Evolutionary conservation across 352 stramenopile genomes (phyloP), one percentile per base, ranked within the genome.

Genomic region (Phytophthora rubi): DNA sequence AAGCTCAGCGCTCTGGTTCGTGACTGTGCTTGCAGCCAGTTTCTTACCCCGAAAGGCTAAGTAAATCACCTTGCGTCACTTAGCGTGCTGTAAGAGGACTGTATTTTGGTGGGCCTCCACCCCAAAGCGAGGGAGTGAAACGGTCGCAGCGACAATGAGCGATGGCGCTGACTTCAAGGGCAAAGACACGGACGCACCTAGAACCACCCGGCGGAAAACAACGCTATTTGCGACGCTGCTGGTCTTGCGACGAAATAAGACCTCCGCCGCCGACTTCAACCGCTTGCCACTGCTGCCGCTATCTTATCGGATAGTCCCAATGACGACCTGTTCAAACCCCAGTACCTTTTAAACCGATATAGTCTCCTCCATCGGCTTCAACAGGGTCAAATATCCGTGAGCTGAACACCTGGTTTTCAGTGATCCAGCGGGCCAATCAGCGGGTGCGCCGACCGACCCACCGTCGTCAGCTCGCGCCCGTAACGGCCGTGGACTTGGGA

Each of bases 391-490:
- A 35, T 49, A 32, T 59, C 32, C 49, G 15, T 33, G 23, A 18
- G 32, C 12, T 9, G 15, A 60, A 26, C 65, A 60, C 39, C 23
- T 69, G 65, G 48, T 26, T 54, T 23, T 35, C n/a, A 32, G 49
- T 67, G 32, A 56, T 71, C 28, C 16, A 33, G 33, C 37, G 26
- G 56, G 26, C 51, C 62, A 59, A 68, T 68, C 42, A 62, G 62
- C 51, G 64, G 39, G 7, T 48, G 35, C 32, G n/a, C 47, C 56
- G 63, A 67, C 59, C 42, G 16, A 28, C 59, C 49, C 13, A n/a
- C 21, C 5, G 49, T 55, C 30, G 59, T 62, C 23, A 9, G 33
- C 42, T 62, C 52, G 66, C 47, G 28, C 6, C 48, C 15, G 52
- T 48, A 64, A 54, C 56, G 55, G 63, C 45, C 32, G 33, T 33